Conservation (phyloP, 1,284 basidiomycete genomes). For the Ceratobasidium theobromae region DNA sequence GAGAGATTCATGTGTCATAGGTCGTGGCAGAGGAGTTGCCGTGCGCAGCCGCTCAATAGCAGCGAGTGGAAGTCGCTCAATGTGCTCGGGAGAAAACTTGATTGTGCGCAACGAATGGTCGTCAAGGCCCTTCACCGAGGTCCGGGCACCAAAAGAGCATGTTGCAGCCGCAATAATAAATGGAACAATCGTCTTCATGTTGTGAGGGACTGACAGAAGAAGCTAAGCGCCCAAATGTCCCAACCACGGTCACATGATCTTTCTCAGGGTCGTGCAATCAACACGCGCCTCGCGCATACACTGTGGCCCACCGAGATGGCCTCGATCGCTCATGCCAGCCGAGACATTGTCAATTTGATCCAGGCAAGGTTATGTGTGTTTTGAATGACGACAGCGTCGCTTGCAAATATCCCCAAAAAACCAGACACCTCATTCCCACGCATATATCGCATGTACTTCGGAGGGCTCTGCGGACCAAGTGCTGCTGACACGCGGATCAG, state of each 20-base stretch:
- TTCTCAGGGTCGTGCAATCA: background rate
- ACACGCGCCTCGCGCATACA: background rate
- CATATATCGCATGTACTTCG: background rate
- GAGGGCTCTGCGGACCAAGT: background rate
- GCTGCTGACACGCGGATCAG: background rate
- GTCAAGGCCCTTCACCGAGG: background rate
- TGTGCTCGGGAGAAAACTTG: slow-evolving; percentile 5
- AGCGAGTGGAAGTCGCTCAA: slow-evolving; percentile 6
- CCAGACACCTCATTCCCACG: background rate
- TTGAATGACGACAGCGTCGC: no score
- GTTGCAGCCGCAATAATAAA: background rate
- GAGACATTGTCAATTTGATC: background rate
- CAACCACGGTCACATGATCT: background rate
- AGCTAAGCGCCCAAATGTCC: background rate
- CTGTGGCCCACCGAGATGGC: background rate
- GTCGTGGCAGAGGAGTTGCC: slow-evolving; percentile 1
- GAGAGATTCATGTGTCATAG: slow-evolving; percentile 10
- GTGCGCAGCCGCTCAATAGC: slow-evolving; percentile 4
- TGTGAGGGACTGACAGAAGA: background rate
- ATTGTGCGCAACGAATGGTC: slow-evolving; percentile 1
- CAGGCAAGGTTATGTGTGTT: no score
- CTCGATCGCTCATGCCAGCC: background rate
- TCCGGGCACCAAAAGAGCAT: background rate
- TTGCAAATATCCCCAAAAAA: no score
- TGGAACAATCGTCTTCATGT: background rate